phyloP scores from a whole-genome alignment of 2,329 filamentous ascomycete species.

The Alternaria sp. region DNA sequence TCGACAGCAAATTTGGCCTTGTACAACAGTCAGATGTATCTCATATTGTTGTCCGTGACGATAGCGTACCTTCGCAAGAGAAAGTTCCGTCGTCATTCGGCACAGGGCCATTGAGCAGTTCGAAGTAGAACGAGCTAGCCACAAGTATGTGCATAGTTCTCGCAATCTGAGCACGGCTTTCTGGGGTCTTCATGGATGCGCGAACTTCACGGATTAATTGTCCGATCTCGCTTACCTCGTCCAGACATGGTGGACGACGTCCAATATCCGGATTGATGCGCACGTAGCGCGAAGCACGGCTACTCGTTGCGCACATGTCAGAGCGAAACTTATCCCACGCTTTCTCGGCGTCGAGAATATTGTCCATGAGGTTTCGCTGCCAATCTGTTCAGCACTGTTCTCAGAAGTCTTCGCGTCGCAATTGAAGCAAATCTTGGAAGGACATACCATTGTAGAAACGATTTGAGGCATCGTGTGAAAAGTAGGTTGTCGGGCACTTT shows the following conservation, averaged over 20 bases:
- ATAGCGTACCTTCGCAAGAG: not conserved
- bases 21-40: not conserved
- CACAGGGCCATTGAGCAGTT: not conserved
- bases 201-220: constrained; percentile 1
- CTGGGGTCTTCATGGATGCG: not conserved
- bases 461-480: not conserved
- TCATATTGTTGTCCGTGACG: not conserved
- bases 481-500: not conserved
- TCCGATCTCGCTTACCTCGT: constrained; percentile 8
- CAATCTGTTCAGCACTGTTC: not conserved
- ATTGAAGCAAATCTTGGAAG: not conserved
- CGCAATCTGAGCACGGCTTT: constrained; percentile 8
- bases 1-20: constrained; percentile 21
- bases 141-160: constrained; percentile 16
- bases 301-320: not conserved
- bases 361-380: constrained; percentile 1
- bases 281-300: constrained; percentile 2
- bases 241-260: constrained; percentile 8
- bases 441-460: not conserved
- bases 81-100: not conserved
- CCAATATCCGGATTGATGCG: constrained; percentile 15
- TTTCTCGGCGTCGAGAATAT: constrained; percentile 1
- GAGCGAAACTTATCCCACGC: constrained; percentile 1
- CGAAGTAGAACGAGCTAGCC: constrained; percentile 29
- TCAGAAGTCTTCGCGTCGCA: not conserved